These are phyloP conservation scores for Spinacia oleracea DNA, from an alignment of 179 eudicot genomes.

Conservation along the genomic window DNA sequence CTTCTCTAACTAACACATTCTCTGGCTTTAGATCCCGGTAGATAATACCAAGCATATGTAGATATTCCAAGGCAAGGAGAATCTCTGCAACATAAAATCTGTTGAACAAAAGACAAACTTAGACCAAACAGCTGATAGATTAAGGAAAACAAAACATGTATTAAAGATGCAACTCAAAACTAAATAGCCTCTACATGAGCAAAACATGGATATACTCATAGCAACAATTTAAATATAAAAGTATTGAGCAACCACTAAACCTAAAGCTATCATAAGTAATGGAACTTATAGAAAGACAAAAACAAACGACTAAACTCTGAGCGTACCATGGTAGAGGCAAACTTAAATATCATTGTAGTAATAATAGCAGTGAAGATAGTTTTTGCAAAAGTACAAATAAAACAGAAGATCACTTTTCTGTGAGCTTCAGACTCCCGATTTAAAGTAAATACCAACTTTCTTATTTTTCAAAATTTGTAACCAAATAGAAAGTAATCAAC, in stretches of 20 bases:
- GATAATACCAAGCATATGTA: constrained; percentile 63
- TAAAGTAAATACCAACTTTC: background rate
- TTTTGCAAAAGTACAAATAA: background rate
- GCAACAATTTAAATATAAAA: background rate
- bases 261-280: background rate
- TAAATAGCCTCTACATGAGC: no score
- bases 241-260: background rate
- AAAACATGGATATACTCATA: background rate
- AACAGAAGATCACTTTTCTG: background rate
- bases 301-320: background rate
- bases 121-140: constrained; percentile 6
- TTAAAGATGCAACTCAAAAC: background rate
- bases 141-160: background rate
- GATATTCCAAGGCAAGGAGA: constrained; percentile 57
- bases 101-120: constrained; percentile 13
- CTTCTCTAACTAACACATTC: constrained; percentile 58
- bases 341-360: background rate
- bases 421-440: background rate
- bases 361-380: background rate
- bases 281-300: background rate
- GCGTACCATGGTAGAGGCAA: background rate
- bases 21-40: constrained; percentile 63
- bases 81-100: constrained; percentile 66
- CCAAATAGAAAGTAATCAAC: background rate
- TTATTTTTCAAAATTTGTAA: background rate